Evolutionary conservation across 2,329 filamentous ascomycete species (phyloP), one percentile per base, ranked within the genome.

Genomic region (Dactylonectria macrodidyma): DNA sequence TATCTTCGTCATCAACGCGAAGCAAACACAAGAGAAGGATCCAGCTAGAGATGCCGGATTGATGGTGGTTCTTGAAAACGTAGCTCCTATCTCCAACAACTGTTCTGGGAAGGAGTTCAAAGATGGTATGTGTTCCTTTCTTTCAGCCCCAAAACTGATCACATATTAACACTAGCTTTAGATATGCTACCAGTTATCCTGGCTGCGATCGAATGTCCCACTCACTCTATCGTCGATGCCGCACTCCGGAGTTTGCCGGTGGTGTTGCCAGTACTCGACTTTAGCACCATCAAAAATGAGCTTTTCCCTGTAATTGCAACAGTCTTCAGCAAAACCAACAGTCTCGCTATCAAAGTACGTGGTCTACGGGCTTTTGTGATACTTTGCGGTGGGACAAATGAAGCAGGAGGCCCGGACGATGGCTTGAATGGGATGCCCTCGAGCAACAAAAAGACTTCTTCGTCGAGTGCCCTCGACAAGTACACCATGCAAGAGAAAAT

Each of bases 401-500:
- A 88, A 66, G 82, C 82, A 1, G 82, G 81, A 2, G 80, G 82
- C 1, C 83, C 84, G 47, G 84, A 84, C 41, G 94, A 96, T 78
- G 95, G 94, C 5, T 86, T 98, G 3, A 92, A 94, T 71, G 95
- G 94, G 0, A 84, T 95, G 77, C 76, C 83, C 48, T 81, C 88
- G 71, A 84, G 88, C 57, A 89, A 88, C 76, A 87, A 89, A 65
- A 91, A 91, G 77, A 84, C 87, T 2, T 88, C 88, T 3, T 92
- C 89, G 1, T 92, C 92, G 1, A 94, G 91, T 2, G 95, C 95
- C 3, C 85, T 99, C 33, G 96, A 99, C 83, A 98, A 98, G 80
- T 98, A 96, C 78, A 98, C 96, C 0, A 95, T 99, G 83, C 96
- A 99, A 79, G 96, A 99, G 79, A 98, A 98, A 84, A 93, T 99